phyloP scores from a whole-genome alignment of 441 rosid genomes.

The Adansonia madagascariensis region DNA sequence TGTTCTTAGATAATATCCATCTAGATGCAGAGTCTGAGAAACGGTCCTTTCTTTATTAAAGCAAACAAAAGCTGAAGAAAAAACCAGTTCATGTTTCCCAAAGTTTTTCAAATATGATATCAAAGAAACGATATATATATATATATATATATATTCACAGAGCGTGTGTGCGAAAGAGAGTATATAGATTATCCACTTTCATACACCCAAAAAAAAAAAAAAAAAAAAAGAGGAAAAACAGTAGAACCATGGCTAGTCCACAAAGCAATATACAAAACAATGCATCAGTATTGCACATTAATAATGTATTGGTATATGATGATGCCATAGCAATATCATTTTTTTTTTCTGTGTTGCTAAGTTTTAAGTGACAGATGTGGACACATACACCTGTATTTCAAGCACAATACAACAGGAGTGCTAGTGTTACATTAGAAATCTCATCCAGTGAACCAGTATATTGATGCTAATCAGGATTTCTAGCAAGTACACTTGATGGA shows the following conservation, averaged over 20 bases:
- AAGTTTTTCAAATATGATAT: not conserved
- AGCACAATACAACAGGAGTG: not conserved
- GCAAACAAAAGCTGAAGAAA: not conserved
- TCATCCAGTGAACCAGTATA: not conserved
- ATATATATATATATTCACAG: not conserved
- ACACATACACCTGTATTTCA: constrained; percentile 8
- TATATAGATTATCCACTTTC: not conserved
- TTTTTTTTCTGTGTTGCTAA: not conserved
- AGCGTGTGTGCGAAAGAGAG: not conserved
- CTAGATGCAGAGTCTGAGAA: constrained; percentile 10
- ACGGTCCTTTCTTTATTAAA: not conserved
- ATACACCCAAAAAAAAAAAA: not conserved
- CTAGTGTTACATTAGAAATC: not conserved
- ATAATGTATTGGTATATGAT: not conserved
- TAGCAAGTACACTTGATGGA: not conserved
- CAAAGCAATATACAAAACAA: not conserved
- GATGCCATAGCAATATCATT: not conserved
- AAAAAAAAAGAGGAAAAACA: not conserved
- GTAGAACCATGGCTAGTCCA: not conserved
- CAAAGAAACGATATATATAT: not conserved
- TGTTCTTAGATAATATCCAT: constrained; percentile 14
- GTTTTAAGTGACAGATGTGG: constrained; percentile 11
- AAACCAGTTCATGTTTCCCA: not conserved
- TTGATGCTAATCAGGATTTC: constrained; percentile 1
- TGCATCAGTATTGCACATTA: constrained; percentile 3